These are phyloP conservation scores for Hevea brasiliensis DNA, from an alignment of 345 rosid species.

Conservation along the genomic window DNA sequence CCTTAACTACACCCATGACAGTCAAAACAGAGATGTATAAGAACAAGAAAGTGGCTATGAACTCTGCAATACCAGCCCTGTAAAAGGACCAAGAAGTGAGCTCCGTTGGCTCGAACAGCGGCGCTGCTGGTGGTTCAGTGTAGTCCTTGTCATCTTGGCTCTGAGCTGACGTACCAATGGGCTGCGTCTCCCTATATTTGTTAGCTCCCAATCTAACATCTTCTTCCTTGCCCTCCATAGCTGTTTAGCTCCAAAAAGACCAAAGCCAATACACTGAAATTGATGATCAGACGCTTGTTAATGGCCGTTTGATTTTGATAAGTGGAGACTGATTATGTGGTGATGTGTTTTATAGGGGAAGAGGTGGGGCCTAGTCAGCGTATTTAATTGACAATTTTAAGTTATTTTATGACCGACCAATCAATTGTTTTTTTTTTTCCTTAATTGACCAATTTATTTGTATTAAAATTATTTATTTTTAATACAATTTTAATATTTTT, in stretches of 20 bases:
- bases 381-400: conserved; percentile 20
- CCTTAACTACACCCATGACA: conserved; percentile 19
- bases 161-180: conserved; percentile 25
- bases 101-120: conserved; percentile 13
- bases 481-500: too few relatives aligned
- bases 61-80: conserved; percentile 26
- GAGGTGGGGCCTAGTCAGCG: conserved; percentile 17
- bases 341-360: conserved; percentile 26
- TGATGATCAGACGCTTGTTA: not conserved
- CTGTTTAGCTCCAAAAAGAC: not conserved
- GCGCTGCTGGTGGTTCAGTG: conserved; percentile 23
- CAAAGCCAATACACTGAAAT: not conserved
- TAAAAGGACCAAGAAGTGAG: conserved; percentile 24
- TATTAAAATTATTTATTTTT: too few relatives aligned
- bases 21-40: conserved; percentile 24
- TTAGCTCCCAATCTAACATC: conserved; percentile 31
- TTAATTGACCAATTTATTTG: too few relatives aligned
- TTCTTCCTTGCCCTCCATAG: conserved; percentile 29
- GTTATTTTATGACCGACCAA: conserved; percentile 35
- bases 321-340: not conserved
- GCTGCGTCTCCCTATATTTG: conserved; percentile 24
- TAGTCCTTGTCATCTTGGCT: conserved; percentile 28
- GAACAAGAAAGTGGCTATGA: conserved; percentile 22
- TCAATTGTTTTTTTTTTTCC: conserved; percentile 6
- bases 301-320: conserved; percentile 10